Base-by-base conservation (phyloP, 768 basidiomycete species). In the Leucosporidium yakuticum region DNA sequence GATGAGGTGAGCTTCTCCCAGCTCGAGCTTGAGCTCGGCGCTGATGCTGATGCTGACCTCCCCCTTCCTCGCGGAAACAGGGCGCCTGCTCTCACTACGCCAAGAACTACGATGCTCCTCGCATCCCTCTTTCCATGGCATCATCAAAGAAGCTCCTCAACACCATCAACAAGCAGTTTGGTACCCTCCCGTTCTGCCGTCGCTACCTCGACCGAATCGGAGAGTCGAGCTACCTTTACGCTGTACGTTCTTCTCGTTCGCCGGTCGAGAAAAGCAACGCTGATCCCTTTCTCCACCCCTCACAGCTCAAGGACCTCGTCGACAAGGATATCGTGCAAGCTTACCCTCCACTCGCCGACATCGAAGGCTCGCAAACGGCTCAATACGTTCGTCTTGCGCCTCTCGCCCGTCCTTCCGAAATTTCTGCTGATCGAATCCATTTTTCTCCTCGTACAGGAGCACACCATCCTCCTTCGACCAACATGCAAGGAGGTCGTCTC, bases 11-110 rank as follows among this genome's bases (percentile, higher is more conserved):
- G 81, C 20, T 25, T 14, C 17, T 36, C 4, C 9, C 70, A 56
- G 36, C 36, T 44, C 27, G 25, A 36, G 23, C 65, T 47, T 57
- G 23, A 14, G 12, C 60, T 14, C 44, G 29, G 60, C 17, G 25
- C 25, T 25, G 47, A 53, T 12, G 39, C 39, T 44, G 39, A 44
- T 12, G 39, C 39, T 44, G 39, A 44, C 39, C 39, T 15, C 17
- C 14, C 3, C 49, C 15, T 20, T 62, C 21, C 44, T 49, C 55
- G 20, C 17, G 4, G 14, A n/a, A 11, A 49, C 59, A 62, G 89
- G 94, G 94, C 25, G 93, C 93, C 36, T 89, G 87, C 75, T 97
- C 93, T 31, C 96, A 97, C 78, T 99, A 95, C 77, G 92, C 92
- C 17, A 84, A 83, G 76, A 83, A 84, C 31, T 77, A 82, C 64